Base-by-base conservation (phyloP, 768 basidiomycete species). In the Pisolithus albus region DNA sequence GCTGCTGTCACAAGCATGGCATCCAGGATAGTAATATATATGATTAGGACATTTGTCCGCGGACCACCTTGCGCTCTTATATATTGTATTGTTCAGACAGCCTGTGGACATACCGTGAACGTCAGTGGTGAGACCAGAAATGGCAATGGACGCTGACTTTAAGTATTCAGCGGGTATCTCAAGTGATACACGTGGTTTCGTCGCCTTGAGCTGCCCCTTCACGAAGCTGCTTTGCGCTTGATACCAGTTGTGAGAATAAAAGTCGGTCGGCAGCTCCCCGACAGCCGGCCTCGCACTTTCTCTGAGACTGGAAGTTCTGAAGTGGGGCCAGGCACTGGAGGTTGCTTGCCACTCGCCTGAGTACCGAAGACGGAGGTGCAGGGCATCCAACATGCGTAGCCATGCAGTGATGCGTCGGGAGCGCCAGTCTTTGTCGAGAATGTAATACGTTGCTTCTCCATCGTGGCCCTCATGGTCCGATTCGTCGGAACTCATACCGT, bases 401-500 rank as follows among this genome's bases (percentile, higher is more conserved):
- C 21, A 23, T 23, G 21, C 21, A 23, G 21, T 23, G 21, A 23
- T 23, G 21, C 21, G 21, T 23, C 21, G 21, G 21, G 21, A 23
- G 21, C 21, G 21, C 21, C 21, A 23, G 21, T 23, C 21, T 23
- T 23, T 23, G 21, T 23, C 21, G 21, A 23, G 37, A n/a, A 38
- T 38, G 37, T 38, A n/a, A n/a, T 38, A 38, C 11, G 37, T 38
- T 11, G 37, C 37, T 38, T 38, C n/a, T 11, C n/a, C 37, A 38
- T n/a, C n/a, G n/a, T 38, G 37, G 36, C 16, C 47, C 38, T 48
- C 5, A 5, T 48, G 47, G 23, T 48, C 47, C 24, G 32, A 36
- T 34, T 48, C 36, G 3, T 48, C 26, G 36, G 47, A 48, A 34
- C 47, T 40, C 47, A 39, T 48, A 38, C 47, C 47, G 23, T 48